Evolutionary conservation across 2,329 filamentous ascomycete genomes (phyloP), one percentile per base, ranked within the genome.

Genomic region (Cladophialophora exuberans): DNA sequence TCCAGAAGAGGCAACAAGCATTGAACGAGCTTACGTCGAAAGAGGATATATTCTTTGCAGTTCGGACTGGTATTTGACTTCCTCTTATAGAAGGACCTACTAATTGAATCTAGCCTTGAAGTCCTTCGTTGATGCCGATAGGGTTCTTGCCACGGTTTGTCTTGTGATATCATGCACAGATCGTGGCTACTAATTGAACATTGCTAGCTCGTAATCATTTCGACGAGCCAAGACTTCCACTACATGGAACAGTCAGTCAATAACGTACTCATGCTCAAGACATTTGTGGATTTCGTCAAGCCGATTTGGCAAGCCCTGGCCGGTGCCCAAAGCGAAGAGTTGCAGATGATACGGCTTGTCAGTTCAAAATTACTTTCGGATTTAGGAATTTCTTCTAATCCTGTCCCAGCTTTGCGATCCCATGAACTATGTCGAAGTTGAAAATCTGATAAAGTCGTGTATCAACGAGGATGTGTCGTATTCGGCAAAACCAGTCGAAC

Each of bases 391-490:
- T 17, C 57, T 60, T 50, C 63, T 41, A 45, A 55, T 39, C n/a
- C 3, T 4, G 17, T 23, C 36, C 30, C 62, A 83, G 77, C 69
- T 89, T 10, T 96, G 90, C 63, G 78, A 79, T 3, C 82, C 85
- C 0, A 79, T 82, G 13, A 82, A 84, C 13, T 81, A 87, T 4
- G 73, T 76, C 15, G 76, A 79, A 1, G 80, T 93, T 2, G 76
- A 86, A 39, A 73, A 80, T 2, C 72, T 88, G 1, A 91, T 99
- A 47, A 74, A 82, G 39, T 73, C 78, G 11, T 83, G 83, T 0
- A 86, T 99, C 62, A 94, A 97, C 60, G 82, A 88, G 6, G 89
- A 96, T 67, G 89, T 91, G 0, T 82, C 80, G 0, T 95, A 88
- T 63, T 87, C 89, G 55, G 89, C 81, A 42, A 84, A 86, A 18